Evolutionary conservation across 495 filamentous ascomycete genomes (phyloP).

Genomic region (Penicillium lividum): DNA sequence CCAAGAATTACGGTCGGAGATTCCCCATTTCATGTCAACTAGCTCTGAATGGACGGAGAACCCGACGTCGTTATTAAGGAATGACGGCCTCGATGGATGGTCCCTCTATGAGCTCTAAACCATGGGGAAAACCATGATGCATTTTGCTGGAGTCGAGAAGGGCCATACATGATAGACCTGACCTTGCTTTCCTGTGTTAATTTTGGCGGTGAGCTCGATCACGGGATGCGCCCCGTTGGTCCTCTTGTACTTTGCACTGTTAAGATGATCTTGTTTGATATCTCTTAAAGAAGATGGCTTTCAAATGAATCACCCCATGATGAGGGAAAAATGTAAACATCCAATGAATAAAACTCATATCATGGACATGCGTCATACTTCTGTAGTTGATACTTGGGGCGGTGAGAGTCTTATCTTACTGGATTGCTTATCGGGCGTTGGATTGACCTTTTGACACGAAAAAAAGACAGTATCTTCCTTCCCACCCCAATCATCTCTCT

Average conservation of each 20-base stretch:
- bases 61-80: slow-evolving; percentile 8
- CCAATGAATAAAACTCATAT: too few species aligned
- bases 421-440: slow-evolving; percentile 4
- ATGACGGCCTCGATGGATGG: slow-evolving; percentile 44
- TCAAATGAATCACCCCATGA: neutral
- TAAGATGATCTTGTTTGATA: slow-evolving; percentile 18
- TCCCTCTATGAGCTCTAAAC: slow-evolving; percentile 40
- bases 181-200: neutral
- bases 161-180: slow-evolving; percentile 12
- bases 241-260: slow-evolving; percentile 10
- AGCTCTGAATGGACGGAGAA: slow-evolving; percentile 12
- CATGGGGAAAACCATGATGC: slow-evolving; percentile 4
- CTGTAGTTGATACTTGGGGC: neutral
- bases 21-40: slow-evolving; percentile 22
- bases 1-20: slow-evolving; percentile 64
- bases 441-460: neutral
- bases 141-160: slow-evolving; percentile 4
- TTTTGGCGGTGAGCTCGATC: neutral
- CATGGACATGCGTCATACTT: too few species aligned
- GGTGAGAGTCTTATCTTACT: slow-evolving; percentile 20
- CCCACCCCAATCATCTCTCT: neutral
- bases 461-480: neutral
- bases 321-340: neutral
- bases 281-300: slow-evolving; percentile 12
- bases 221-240: neutral